These are phyloP conservation scores for Amoebophrya sp. DNA, from an alignment of 169 alveolate species.

Conservation along the genomic window DNA sequence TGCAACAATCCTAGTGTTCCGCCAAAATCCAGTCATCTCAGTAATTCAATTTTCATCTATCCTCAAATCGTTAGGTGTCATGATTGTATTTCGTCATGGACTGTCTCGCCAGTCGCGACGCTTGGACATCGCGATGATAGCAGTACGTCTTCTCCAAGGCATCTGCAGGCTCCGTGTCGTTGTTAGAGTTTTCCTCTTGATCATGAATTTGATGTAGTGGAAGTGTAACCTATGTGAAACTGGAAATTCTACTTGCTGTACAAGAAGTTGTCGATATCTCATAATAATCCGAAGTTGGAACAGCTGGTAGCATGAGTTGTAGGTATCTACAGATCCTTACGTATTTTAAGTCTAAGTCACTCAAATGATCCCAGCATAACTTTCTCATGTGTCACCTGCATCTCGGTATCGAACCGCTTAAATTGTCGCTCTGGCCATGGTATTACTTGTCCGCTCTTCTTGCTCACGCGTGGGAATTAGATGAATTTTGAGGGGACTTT, in stretches of 20 bases:
- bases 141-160: slow-evolving; percentile 71
- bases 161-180: slow-evolving; percentile 74
- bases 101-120: slow-evolving; percentile 59
- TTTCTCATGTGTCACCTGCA: slow-evolving; percentile 2
- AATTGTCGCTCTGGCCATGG: slow-evolving; percentile 67
- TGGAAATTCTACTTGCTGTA: too few relatives aligned
- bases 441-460: slow-evolving; percentile 71
- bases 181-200: too few relatives aligned
- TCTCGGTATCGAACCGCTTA: background rate
- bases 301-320: too few relatives aligned
- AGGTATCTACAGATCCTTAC: too few relatives aligned
- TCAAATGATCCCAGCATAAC: too few relatives aligned
- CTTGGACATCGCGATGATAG: slow-evolving; percentile 57
- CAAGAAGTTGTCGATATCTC: too few relatives aligned
- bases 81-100: slow-evolving; percentile 61
- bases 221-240: too few relatives aligned
- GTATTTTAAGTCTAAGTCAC: too few relatives aligned
- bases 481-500: too few relatives aligned
- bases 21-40: background rate
- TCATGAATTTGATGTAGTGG: too few relatives aligned
- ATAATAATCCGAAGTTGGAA: too few relatives aligned
- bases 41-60: background rate
- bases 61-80: slow-evolving; percentile 33
- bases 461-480: slow-evolving; percentile 60
- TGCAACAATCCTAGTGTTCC: background rate